A percentile compares a stretch with the other conserved stretches of the same genome.
Evolutionary conservation across 2,329 filamentous ascomycete species (phyloP).

Genomic region (Trichocomaceae sp.): DNA sequence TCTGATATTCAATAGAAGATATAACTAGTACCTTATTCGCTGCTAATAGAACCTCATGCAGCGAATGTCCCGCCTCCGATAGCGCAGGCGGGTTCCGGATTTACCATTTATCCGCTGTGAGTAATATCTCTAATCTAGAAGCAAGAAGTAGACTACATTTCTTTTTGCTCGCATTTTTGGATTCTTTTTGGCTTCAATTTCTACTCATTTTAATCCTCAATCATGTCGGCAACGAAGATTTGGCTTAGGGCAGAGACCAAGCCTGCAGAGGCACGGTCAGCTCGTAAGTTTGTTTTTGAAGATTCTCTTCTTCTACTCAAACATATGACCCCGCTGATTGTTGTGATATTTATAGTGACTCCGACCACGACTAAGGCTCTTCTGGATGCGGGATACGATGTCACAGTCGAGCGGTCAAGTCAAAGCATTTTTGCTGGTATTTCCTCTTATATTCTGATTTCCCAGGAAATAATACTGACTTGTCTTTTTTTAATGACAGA

Average conservation of each 20-base stretch:
- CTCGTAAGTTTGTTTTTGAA: constrained; percentile 27
- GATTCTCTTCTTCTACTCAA: background rate
- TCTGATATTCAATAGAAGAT: too few species aligned
- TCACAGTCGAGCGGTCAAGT: constrained; percentile 62
- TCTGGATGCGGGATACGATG: constrained; percentile 61
- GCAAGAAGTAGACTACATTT: too few species aligned
- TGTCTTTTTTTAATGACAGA: background rate
- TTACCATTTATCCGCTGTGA: constrained; percentile 12
- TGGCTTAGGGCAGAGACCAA: constrained; percentile 56
- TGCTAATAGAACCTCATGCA: background rate
- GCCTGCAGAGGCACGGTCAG: constrained; percentile 51
- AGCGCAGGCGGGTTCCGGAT: constrained; percentile 7
- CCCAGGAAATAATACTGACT: background rate
- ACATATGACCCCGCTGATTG: background rate
- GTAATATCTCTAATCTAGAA: constrained; percentile 8
- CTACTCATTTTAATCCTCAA: constrained; percentile 11
- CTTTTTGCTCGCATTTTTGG: background rate
- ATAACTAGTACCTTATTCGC: too few species aligned
- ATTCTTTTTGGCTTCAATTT: constrained; percentile 5
- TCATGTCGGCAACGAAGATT: constrained; percentile 38
- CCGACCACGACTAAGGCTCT: constrained; percentile 54
- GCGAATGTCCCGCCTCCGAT: background rate
- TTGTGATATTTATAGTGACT: constrained; percentile 31
- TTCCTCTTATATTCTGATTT: too few species aligned
- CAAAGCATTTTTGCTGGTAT: constrained; percentile 54